Base-by-base conservation (phyloP, 768 basidiomycete species). In the Boletus rubescentipes region DNA sequence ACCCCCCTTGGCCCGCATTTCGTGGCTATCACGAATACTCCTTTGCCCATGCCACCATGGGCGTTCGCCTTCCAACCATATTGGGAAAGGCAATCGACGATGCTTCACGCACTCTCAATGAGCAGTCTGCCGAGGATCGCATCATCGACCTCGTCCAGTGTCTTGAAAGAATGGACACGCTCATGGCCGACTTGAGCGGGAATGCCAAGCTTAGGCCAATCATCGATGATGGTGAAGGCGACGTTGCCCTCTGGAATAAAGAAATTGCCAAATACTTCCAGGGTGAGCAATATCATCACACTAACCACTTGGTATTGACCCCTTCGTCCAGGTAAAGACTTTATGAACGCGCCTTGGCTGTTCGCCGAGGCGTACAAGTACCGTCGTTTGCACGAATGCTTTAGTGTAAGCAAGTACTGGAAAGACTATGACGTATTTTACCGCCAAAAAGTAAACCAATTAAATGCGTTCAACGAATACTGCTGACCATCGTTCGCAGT, bases 311-410 rank as follows among this genome's bases (percentile, higher is more conserved):
- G 7, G n/a, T 35, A 23, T 29, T 30, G 35, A 57, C 42, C 6
- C 14, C 31, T 36, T 49, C 21, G 21, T 46, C 32, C 57, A 86
- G 89, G 89, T 30, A 91, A 90, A 71, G 87, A 91, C 63, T 94
- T 93, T 65, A 95, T 95, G 92, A 93, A 90, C 67, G 93, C 94
- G 0, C 93, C 93, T 6, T 96, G 93, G 94, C 75, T 97, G 16
- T 97, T 98, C 63, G 95, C 94, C 20, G 94, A 96, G 70, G 93
- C 94, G 15, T 92, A 93, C 76, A 93, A 92, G 70, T 93, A 93
- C 68, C 87, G 91, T 60, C 85, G 92, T 55, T 81, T 98, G 42
- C 91, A 89, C 57, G 94, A 96, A 71, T 92, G 91, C 72, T 98
- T 98, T 76, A 93, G 89, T 57, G 76, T 92, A 55, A 90, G 89